Evolutionary conservation across 192 early-diverging fungal species (phyloP).

Genomic region (Coemansia aciculifera): DNA sequence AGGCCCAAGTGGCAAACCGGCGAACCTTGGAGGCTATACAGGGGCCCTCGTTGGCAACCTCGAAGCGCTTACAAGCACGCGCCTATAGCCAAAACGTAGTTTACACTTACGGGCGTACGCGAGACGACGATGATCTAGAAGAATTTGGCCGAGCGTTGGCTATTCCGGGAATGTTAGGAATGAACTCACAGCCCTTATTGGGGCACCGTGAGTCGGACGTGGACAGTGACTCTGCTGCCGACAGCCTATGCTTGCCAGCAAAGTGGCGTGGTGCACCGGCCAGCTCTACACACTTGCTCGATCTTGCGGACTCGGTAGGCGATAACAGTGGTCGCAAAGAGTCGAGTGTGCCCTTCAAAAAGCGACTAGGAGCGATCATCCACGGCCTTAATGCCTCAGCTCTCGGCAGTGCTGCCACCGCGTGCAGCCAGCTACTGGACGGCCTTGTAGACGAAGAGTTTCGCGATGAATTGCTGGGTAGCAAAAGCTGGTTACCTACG

Average conservation of each 20-base stretch:
- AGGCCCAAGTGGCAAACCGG: slow-evolving; percentile 17
- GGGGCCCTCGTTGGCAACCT: slow-evolving; percentile 43
- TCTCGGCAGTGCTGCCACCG: not conserved
- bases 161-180: not conserved
- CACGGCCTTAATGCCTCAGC: slow-evolving; percentile 16
- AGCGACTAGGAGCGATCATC: slow-evolving; percentile 22
- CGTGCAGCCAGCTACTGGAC: slow-evolving; percentile 25
- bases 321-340: not conserved
- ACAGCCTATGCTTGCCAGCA: not conserved
- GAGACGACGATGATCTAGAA: slow-evolving; percentile 21
- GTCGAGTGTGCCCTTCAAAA: slow-evolving; percentile 26
- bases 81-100: slow-evolving; percentile 44
- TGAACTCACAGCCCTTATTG: slow-evolving; percentile 18
- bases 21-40: slow-evolving; percentile 10
- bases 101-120: slow-evolving; percentile 49
- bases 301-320: not conserved
- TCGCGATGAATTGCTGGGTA: slow-evolving; percentile 32
- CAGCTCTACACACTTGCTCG: slow-evolving; percentile 1
- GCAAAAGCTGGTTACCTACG: slow-evolving; percentile 29
- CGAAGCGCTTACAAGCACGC: slow-evolving; percentile 43
- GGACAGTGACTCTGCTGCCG: not conserved
- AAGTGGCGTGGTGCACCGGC: not conserved
- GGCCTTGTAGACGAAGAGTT: slow-evolving; percentile 27
- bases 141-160: slow-evolving; percentile 24
- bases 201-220: not conserved